Percentiles rank a stretch among this genome's conserved stretches.
These are phyloP conservation scores for Diutina sp. DNA, from an alignment of 1,139 yeast species.

Conservation along the genomic window DNA sequence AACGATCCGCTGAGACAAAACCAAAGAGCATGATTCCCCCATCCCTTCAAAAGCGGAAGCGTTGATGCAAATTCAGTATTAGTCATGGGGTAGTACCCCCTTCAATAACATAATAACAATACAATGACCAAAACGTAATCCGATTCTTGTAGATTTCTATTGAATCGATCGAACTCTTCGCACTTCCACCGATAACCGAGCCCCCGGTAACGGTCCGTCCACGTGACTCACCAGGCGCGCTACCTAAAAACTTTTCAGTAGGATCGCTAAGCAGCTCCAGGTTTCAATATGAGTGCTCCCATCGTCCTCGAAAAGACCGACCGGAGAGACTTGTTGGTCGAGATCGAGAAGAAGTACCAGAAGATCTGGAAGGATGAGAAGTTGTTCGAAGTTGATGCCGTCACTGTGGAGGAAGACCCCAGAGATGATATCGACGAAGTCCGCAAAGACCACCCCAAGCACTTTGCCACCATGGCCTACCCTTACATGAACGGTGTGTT, in stretches of 20 bases:
- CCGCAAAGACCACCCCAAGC: slow-evolving; percentile 73
- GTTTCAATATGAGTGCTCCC: slow-evolving; percentile 25
- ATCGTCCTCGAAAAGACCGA: slow-evolving; percentile 46
- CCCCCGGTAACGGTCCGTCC: background rate
- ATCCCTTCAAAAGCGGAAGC: background rate
- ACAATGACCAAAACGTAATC: background rate
- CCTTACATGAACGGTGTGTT: slow-evolving; percentile 99
- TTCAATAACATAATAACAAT: too few relatives aligned
- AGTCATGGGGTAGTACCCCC: too few relatives aligned
- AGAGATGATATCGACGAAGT: slow-evolving; percentile 54
- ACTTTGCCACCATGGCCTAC: slow-evolving; percentile 89
- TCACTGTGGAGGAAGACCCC: slow-evolving; percentile 53
- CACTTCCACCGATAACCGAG: background rate
- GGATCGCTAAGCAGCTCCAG: background rate
- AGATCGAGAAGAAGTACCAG: slow-evolving; percentile 83
- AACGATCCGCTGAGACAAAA: background rate
- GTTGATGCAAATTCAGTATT: background rate
- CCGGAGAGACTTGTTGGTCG: slow-evolving; percentile 89
- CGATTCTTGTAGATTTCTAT: too few relatives aligned
- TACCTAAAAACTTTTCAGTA: background rate
- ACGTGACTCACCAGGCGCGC: background rate
- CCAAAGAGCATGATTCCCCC: background rate
- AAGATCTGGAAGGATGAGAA: slow-evolving; percentile 77
- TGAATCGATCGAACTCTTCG: background rate
- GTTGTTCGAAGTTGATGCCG: slow-evolving; percentile 80